phyloP scores from a whole-genome alignment of 2,329 filamentous ascomycete species.

The Beauveria sp. region DNA sequence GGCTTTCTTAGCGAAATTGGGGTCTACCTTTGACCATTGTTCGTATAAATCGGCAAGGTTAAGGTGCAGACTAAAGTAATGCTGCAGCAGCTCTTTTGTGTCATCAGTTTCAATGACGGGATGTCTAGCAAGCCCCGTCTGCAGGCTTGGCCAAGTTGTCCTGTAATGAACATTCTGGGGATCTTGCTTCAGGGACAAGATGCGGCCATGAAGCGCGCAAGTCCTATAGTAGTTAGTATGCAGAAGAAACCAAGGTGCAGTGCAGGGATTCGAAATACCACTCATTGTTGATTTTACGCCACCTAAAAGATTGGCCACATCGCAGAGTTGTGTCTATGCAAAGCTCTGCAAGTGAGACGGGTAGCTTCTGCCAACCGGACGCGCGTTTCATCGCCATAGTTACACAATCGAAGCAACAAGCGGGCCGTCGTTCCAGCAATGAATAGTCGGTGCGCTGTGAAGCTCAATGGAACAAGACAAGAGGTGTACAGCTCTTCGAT shows the following conservation, averaged over 20 bases:
- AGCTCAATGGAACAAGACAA: not conserved
- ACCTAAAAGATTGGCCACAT: slow-evolving; percentile 95
- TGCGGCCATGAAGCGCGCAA: slow-evolving; percentile 76
- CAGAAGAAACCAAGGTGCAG: not conserved
- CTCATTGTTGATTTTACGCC: slow-evolving; percentile 77
- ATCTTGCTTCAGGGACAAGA: slow-evolving; percentile 81
- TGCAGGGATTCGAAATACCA: slow-evolving; percentile 49
- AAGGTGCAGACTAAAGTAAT: slow-evolving; percentile 83
- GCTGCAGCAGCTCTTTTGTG: slow-evolving; percentile 63
- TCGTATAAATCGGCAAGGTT: slow-evolving; percentile 70
- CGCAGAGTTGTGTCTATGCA: slow-evolving; percentile 91
- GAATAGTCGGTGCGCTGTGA: not conserved
- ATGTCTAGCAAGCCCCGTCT: slow-evolving; percentile 12
- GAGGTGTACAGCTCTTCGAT: not conserved
- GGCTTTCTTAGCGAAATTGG: slow-evolving; percentile 83
- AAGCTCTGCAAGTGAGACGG: slow-evolving; percentile 73
- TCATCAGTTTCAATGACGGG: slow-evolving; percentile 43
- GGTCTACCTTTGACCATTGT: slow-evolving; percentile 77
- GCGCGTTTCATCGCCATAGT: slow-evolving; percentile 37
- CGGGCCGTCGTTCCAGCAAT: not conserved
- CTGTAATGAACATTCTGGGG: slow-evolving; percentile 70
- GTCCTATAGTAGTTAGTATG: slow-evolving; percentile 42
- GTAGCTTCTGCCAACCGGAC: slow-evolving; percentile 82
- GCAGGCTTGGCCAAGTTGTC: slow-evolving; percentile 48
- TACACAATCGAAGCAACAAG: not conserved